phyloP scores from a whole-genome alignment of 2,329 filamentous ascomycete species.

The Stagonosporopsis cucurbitacearum region DNA sequence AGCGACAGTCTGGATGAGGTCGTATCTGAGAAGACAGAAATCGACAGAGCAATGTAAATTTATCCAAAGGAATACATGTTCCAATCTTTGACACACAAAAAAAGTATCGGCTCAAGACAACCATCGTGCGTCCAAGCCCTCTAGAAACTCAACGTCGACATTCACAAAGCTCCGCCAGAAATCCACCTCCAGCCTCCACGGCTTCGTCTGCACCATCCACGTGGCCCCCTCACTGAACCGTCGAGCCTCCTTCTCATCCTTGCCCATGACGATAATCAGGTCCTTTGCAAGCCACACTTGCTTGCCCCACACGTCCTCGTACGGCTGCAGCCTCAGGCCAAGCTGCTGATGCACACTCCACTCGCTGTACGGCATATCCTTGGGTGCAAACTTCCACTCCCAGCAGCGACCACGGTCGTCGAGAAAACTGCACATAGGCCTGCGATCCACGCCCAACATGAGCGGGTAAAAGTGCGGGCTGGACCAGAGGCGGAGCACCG shows the following conservation, averaged over 20 bases:
- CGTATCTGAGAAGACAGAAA: too few species aligned
- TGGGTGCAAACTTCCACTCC: slow-evolving; percentile 58
- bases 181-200: slow-evolving; percentile 60
- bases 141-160: slow-evolving; percentile 55
- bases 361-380: slow-evolving; percentile 55
- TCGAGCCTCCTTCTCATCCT: slow-evolving; percentile 51
- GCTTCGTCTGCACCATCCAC: slow-evolving; percentile 57
- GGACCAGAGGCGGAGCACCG: slow-evolving; percentile 56
- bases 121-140: slow-evolving; percentile 52
- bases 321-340: slow-evolving; percentile 39
- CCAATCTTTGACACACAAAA: neutral
- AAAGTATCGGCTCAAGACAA: slow-evolving; percentile 30
- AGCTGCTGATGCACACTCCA: slow-evolving; percentile 54
- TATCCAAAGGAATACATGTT: too few species aligned
- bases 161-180: slow-evolving; percentile 60
- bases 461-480: slow-evolving; percentile 59
- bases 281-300: slow-evolving; percentile 53
- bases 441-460: slow-evolving; percentile 52
- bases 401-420: slow-evolving; percentile 54
- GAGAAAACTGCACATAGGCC: slow-evolving; percentile 48
- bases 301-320: slow-evolving; percentile 41
- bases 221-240: slow-evolving; percentile 50
- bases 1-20: too few species aligned
- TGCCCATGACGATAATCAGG: slow-evolving; percentile 56
- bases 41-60: too few species aligned